These are phyloP conservation scores for Thalassiosira livingstoniorum DNA, from an alignment of 352 stramenopile species.

Conservation along the genomic window DNA sequence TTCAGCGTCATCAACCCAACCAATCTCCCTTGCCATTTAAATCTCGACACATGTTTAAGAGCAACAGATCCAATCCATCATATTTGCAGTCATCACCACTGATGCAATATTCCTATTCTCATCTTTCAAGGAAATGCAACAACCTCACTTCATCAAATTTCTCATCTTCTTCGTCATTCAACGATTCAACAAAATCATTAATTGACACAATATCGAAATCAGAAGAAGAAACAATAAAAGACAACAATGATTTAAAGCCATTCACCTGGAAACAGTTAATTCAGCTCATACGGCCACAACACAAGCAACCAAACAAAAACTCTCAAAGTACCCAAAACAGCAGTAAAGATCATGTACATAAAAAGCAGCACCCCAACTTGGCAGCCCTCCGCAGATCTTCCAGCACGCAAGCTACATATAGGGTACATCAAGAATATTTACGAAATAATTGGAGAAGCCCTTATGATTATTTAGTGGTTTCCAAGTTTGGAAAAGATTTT, in stretches of 20 bases:
- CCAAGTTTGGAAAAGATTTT: constrained; percentile 54
- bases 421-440: constrained; percentile 42
- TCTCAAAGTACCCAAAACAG: constrained; percentile 23
- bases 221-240: background rate
- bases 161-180: too few species aligned
- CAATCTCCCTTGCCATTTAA: too few species aligned
- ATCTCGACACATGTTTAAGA: too few species aligned
- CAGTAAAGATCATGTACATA: background rate
- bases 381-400: constrained; percentile 38
- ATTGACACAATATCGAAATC: background rate
- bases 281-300: constrained; percentile 27
- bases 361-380: constrained; percentile 41
- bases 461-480: constrained; percentile 57
- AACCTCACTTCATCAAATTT: too few species aligned
- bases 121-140: too few species aligned
- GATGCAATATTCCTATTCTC: too few species aligned
- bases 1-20: too few species aligned
- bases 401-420: constrained; percentile 26
- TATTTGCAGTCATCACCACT: too few species aligned
- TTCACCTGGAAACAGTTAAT: constrained; percentile 48
- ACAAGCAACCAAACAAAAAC: constrained; percentile 23
- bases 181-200: constrained; percentile 6
- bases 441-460: constrained; percentile 44
- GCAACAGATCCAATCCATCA: too few species aligned
- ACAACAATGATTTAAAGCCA: constrained; percentile 6